Base-by-base conservation (phyloP, 2,329 filamentous ascomycete genomes). In the Nigrospora sphaerica region DNA sequence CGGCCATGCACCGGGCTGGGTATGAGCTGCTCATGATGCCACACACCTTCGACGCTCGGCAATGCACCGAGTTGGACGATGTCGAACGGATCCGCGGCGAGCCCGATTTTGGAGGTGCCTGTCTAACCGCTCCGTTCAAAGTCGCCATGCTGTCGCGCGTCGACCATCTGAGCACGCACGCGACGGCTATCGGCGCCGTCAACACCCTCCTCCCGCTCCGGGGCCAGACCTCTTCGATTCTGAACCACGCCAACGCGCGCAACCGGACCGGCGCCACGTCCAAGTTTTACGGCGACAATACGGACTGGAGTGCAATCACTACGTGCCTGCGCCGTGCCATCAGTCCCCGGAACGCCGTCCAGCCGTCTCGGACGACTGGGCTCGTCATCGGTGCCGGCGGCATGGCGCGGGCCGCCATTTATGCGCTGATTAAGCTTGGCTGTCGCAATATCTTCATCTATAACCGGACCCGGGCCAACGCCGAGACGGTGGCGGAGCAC, bases 401-500 rank as follows among this genome's bases (percentile, higher is more conserved):
- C 19, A 88, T 88, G 83, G 85, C 84, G 6, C 74, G 86, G 49
- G 83, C 85, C 3, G 83, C 85, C 16, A 78, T 88, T 28, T 89
- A 89, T 55, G 83, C 85, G 3, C 74, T 89, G 62, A 74, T 88
- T 31, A 83, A 84, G 54, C 71, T 89, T 4, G 86, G 86, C 9
- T 87, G 86, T 47, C 77, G 80, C 32, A 83, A 85, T 49, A 82
- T 89, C 18, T 86, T 87, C 54, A 74, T 89, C 35, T 81, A 78
- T 60, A 89, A 89, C 57, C 73, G 85, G 23, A 88, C 84, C 0
- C 55, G 70, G 14, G 65, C 71, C 19, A 81, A 80, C 42, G 84
- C 85, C 0, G 69, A 78, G 43, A 73, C 71, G 16, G 75, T 89
- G 0, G 83, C 84, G 2, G 63, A 67, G 2, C 84, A 89, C 57